These are phyloP conservation scores for Tephrocybe sp. DNA, from an alignment of 768 basidiomycete species.

Conservation along the genomic window DNA sequence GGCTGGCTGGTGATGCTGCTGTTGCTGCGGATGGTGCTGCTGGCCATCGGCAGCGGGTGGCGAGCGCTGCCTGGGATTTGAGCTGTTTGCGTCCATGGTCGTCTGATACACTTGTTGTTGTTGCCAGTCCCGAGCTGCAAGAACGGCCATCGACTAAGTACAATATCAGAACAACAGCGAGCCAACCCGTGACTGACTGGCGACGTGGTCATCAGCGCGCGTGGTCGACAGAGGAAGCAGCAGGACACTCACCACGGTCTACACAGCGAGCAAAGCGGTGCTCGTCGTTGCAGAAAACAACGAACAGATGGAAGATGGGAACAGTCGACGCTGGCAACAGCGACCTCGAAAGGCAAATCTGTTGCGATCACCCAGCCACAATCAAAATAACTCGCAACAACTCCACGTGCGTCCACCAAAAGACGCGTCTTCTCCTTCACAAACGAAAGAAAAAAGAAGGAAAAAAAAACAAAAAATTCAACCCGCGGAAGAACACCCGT, in stretches of 20 bases:
- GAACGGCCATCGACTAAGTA: slow-evolving; percentile 77
- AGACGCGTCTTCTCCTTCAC: not conserved
- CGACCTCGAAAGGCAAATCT: slow-evolving; percentile 28
- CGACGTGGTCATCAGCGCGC: slow-evolving; percentile 11
- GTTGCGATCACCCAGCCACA: slow-evolving; percentile 37
- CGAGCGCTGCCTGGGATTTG: slow-evolving; percentile 55
- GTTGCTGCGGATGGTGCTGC: slow-evolving; percentile 31
- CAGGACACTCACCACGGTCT: slow-evolving; percentile 16
- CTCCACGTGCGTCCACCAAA: slow-evolving; percentile 17
- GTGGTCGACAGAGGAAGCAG: not conserved
- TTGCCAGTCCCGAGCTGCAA: slow-evolving; percentile 75
- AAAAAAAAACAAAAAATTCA: slow-evolving; percentile 11
- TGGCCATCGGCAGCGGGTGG: slow-evolving; percentile 56
- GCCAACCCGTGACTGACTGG: slow-evolving; percentile 16
- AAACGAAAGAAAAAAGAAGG: not conserved
- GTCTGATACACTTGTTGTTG: slow-evolving; percentile 41
- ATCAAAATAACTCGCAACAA: slow-evolving; percentile 30
- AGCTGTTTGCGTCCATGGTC: slow-evolving; percentile 51
- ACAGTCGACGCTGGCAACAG: slow-evolving; percentile 30
- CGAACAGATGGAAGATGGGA: slow-evolving; percentile 18
- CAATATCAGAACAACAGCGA: slow-evolving; percentile 16
- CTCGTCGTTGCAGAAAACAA: slow-evolving; percentile 14
- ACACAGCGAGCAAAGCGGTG: slow-evolving; percentile 1
- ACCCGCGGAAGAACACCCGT: slow-evolving; percentile 12
- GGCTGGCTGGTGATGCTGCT: slow-evolving; percentile 35